Evolutionary conservation across 2,329 filamentous ascomycete genomes (phyloP).

Genomic region (Cladorrhinum sp.): DNA sequence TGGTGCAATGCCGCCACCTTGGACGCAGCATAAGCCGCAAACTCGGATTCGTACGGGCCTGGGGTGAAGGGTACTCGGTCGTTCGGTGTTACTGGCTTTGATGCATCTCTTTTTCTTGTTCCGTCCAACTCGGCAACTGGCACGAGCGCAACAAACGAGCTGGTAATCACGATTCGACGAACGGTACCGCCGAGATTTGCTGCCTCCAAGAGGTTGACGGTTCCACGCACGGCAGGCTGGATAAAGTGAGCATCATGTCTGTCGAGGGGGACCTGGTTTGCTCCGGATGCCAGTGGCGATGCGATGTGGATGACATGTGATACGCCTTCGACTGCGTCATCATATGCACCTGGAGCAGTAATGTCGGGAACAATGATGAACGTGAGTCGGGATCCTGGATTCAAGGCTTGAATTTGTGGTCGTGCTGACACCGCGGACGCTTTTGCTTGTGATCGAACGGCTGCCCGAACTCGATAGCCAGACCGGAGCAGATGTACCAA

Average conservation of each 20-base stretch:
- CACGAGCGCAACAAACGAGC: constrained; percentile 29
- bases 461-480: constrained; percentile 37
- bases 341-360: constrained; percentile 31
- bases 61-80: constrained; percentile 35
- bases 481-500: constrained; percentile 32
- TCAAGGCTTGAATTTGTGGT: constrained; percentile 28
- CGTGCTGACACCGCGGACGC: constrained; percentile 28
- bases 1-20: constrained; percentile 35
- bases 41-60: constrained; percentile 31
- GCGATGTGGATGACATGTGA: constrained; percentile 30
- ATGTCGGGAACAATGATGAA: constrained; percentile 35
- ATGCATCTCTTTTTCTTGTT: constrained; percentile 3
- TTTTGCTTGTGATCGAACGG: constrained; percentile 35
- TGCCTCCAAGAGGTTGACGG: constrained; percentile 28
- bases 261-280: constrained; percentile 14
- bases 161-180: constrained; percentile 30
- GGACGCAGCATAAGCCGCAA: constrained; percentile 36
- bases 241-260: constrained; percentile 24
- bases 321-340: constrained; percentile 32
- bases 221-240: constrained; percentile 25
- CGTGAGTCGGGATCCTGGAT: constrained; percentile 26
- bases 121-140: constrained; percentile 24
- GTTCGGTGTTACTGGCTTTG: constrained; percentile 14
- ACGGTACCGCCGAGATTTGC: constrained; percentile 23
- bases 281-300: constrained; percentile 24